phyloP scores from a whole-genome alignment of 176 grass and related monocot genomes.

The Chrysopogon serrulatus region DNA sequence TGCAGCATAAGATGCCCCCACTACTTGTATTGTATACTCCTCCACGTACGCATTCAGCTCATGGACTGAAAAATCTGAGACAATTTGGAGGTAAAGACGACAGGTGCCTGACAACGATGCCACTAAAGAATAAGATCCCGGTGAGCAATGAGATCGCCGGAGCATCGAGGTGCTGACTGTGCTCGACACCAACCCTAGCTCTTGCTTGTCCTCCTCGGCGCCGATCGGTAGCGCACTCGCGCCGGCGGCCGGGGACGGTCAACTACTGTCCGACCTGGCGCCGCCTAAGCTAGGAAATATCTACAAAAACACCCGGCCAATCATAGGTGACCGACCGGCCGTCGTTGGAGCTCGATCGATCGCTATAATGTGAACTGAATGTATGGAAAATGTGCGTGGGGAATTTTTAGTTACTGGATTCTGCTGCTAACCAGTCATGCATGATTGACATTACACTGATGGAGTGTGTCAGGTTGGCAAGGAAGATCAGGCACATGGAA shows the following conservation, averaged over 20 bases:
- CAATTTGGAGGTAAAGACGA: background rate
- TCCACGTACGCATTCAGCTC: background rate
- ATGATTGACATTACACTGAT: background rate
- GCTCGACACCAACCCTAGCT: conserved; percentile 12
- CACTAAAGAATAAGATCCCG: conserved; percentile 11
- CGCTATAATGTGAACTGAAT: background rate
- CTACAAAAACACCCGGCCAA: background rate
- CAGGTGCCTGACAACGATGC: background rate
- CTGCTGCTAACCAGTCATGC: background rate
- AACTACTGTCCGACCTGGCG: conserved; percentile 30
- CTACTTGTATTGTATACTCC: background rate
- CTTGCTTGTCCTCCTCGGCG: background rate
- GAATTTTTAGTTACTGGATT: background rate
- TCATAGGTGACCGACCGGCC: background rate
- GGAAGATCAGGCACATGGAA: background rate
- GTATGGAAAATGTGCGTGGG: conserved; percentile 19
- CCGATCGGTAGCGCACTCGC: background rate
- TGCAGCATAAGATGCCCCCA: background rate
- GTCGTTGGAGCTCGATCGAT: background rate
- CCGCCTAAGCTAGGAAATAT: conserved; percentile 9
- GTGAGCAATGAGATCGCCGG: conserved; percentile 17
- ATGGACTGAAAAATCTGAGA: background rate
- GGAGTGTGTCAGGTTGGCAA: background rate
- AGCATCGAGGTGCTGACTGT: conserved; percentile 31
- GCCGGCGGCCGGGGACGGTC: background rate